These are phyloP conservation scores for Pythium folliculosum DNA, from an alignment of 352 stramenopile genomes.

Conservation along the genomic window DNA sequence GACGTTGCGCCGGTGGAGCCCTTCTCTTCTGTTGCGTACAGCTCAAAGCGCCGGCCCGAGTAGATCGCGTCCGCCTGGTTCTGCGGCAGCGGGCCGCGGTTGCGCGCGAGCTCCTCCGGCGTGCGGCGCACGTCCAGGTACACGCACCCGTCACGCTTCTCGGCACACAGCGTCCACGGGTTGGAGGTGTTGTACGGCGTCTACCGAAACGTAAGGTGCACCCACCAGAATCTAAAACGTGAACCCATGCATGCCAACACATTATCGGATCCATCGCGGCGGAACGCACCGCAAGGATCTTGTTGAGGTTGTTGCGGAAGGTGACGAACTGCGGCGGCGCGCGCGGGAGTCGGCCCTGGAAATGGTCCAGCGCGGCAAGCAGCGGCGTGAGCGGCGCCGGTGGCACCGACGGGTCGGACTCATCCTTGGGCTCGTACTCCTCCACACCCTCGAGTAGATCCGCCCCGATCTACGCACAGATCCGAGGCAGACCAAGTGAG, in stretches of 20 bases:
- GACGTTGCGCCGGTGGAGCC: not conserved
- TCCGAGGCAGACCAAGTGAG: not conserved
- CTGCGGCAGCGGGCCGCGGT: conserved; percentile 31
- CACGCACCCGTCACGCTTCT: conserved; percentile 58
- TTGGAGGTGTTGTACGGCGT: conserved; percentile 82
- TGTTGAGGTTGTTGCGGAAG: conserved; percentile 84
- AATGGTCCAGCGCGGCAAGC: conserved; percentile 46
- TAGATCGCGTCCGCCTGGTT: conserved; percentile 65
- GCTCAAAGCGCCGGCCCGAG: conserved; percentile 70
- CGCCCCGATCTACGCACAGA: conserved; percentile 37
- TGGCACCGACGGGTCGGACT: conserved; percentile 40
- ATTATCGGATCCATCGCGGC: not conserved
- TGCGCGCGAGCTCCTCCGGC: conserved; percentile 45
- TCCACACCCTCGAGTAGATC: conserved; percentile 69
- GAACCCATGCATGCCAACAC: no score
- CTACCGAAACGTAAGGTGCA: conserved; percentile 21
- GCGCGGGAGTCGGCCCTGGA: conserved; percentile 33
- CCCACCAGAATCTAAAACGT: no score
- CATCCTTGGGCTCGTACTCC: conserved; percentile 49
- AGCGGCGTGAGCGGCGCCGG: conserved; percentile 57
- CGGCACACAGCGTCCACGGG: conserved; percentile 55
- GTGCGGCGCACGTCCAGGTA: conserved; percentile 68
- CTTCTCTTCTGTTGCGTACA: conserved; percentile 44
- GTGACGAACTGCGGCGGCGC: conserved; percentile 59
- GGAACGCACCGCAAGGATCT: conserved; percentile 66